Percentiles rank a stretch among this genome's conserved stretches.
phyloP scores from a whole-genome alignment of 139 green algal species.

The Closterium sp. region DNA sequence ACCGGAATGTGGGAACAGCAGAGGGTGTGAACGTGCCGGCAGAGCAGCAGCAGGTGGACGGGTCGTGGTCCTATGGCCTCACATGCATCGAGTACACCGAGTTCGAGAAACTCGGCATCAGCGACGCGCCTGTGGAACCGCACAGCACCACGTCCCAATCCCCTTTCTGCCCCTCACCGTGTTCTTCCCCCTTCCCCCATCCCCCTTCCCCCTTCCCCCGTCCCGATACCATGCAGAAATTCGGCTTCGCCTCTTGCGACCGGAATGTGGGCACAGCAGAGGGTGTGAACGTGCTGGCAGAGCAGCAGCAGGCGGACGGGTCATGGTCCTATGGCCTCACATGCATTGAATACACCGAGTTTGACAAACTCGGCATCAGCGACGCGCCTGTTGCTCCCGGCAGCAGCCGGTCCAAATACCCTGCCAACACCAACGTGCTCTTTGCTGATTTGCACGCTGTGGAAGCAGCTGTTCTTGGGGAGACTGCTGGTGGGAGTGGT shows the following conservation, averaged over 20 bases:
- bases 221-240: slow-evolving; percentile 42
- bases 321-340: slow-evolving; percentile 76
- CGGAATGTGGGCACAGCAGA: slow-evolving; percentile 86
- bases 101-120: slow-evolving; percentile 86
- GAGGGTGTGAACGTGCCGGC: slow-evolving; percentile 96
- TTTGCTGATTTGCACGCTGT: slow-evolving; percentile 75
- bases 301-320: slow-evolving; percentile 38
- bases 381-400: slow-evolving; percentile 62
- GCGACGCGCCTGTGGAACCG: slow-evolving; percentile 58
- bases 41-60: slow-evolving; percentile 49
- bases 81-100: slow-evolving; percentile 99
- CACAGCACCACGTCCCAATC: no score
- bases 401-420: slow-evolving; percentile 66
- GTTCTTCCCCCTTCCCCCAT: background rate
- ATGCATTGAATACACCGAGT: slow-evolving; percentile 99
- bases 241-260: slow-evolving; percentile 96
- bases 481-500: background rate
- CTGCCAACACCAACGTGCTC: slow-evolving; percentile 98
- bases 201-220: background rate
- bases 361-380: slow-evolving; percentile 81
- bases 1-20: slow-evolving; percentile 83
- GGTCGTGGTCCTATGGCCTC: slow-evolving; percentile 70
- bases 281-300: slow-evolving; percentile 92
- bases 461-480: slow-evolving; percentile 59
- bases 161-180: background rate